Evolutionary conservation across 2,329 filamentous ascomycete genomes (phyloP).

Genomic region (Colletotrichum euphorbiae): DNA sequence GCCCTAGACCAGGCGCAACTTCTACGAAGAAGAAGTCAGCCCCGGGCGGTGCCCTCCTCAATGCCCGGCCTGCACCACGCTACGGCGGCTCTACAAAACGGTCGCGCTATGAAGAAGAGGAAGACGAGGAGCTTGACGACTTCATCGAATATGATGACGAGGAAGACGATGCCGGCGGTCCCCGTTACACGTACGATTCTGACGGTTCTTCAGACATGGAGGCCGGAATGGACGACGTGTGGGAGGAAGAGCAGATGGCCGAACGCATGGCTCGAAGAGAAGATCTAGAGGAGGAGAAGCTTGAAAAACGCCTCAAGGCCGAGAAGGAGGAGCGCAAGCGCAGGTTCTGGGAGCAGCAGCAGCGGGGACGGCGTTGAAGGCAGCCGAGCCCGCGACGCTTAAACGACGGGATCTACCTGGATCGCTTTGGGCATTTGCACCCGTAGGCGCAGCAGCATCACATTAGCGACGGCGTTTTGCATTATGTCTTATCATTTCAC

Average conservation of each 20-base stretch:
- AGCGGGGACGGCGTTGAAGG: constrained; percentile 28
- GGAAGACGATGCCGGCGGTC: constrained; percentile 47
- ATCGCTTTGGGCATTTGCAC: constrained; percentile 21
- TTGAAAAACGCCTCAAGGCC: constrained; percentile 70
- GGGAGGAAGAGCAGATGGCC: constrained; percentile 75
- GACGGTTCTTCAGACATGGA: constrained; percentile 83
- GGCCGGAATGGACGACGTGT: constrained; percentile 78
- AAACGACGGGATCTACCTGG: constrained; percentile 3
- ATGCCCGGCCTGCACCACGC: constrained; percentile 41
- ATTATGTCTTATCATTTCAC: constrained; percentile 27
- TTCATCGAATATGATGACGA: constrained; percentile 72
- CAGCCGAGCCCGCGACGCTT: not conserved
- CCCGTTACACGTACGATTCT: constrained; percentile 67
- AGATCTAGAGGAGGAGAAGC: constrained; percentile 72
- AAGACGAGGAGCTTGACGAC: constrained; percentile 72
- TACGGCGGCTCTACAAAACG: constrained; percentile 46
- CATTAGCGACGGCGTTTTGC: constrained; percentile 56
- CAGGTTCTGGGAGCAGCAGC: constrained; percentile 48
- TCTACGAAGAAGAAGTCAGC: constrained; percentile 48
- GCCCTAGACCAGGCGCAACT: constrained; percentile 62
- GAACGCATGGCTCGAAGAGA: constrained; percentile 73
- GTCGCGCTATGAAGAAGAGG: constrained; percentile 66
- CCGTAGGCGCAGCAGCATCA: constrained; percentile 39
- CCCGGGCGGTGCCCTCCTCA: constrained; percentile 56
- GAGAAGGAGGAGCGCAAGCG: constrained; percentile 70